Conservation (phyloP, 768 basidiomycete genomes). For the Pulveroboletus ravenelii region DNA sequence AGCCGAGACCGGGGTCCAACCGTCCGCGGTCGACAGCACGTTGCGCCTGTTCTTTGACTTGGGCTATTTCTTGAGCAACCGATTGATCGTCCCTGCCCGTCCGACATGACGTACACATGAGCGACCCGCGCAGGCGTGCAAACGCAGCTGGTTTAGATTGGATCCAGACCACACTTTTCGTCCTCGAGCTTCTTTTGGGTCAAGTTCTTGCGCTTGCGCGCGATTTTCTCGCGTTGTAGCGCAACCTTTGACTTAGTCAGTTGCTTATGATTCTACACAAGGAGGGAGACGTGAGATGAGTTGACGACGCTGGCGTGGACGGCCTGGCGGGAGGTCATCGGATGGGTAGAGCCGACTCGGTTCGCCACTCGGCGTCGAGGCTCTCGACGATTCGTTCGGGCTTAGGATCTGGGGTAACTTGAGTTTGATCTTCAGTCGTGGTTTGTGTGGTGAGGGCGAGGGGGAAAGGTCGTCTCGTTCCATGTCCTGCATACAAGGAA, state of each 20-base stretch:
- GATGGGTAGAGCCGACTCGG: slow-evolving; percentile 12
- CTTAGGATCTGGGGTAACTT: slow-evolving; percentile 44
- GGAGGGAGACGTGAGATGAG: neutral
- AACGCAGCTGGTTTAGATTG: too few species aligned
- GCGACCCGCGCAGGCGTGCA: too few species aligned
- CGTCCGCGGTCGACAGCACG: slow-evolving; percentile 44
- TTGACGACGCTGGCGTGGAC: neutral
- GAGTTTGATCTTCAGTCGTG: slow-evolving; percentile 57
- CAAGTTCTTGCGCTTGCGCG: slow-evolving; percentile 74
- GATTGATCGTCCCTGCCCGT: slow-evolving; percentile 84
- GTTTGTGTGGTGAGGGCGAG: slow-evolving; percentile 32
- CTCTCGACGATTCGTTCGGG: slow-evolving; percentile 29
- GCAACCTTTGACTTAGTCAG: slow-evolving; percentile 72
- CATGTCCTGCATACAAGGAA: slow-evolving; percentile 18
- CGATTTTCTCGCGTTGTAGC: slow-evolving; percentile 72
- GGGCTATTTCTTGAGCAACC: slow-evolving; percentile 81
- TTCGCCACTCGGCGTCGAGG: slow-evolving; percentile 23
- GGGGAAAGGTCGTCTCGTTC: slow-evolving; percentile 34
- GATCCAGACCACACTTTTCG: slow-evolving; percentile 35
- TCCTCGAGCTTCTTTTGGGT: neutral
- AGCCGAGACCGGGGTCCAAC: slow-evolving; percentile 33
- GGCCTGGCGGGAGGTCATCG: neutral
- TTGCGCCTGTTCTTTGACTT: slow-evolving; percentile 59
- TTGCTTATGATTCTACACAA: slow-evolving; percentile 39
- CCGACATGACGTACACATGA: neutral